Evolutionary conservation across 306 rosid genomes (phyloP), one percentile per base, ranked within the genome.

Genomic region (Carpinus fangiana): DNA sequence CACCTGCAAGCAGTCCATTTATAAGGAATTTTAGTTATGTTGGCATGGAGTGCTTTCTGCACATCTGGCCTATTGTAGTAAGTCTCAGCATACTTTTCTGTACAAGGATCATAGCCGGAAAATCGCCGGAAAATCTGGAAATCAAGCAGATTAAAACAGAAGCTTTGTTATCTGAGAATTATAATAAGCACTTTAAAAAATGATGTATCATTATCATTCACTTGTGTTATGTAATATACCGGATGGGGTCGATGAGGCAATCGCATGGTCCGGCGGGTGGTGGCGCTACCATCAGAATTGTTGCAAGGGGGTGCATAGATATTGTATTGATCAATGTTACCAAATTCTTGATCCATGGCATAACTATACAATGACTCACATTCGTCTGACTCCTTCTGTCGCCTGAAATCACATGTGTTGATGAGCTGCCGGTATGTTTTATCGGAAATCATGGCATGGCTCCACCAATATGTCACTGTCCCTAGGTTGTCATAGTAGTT

Each of bases 1-100:
- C 45, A 93, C 99, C 90, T 93, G 91, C 99, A 95, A 82, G 99
- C 93, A 64, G 99, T 95, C 99, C 99, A 95, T 72, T 75, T 95
- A 51, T 95, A 95, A 38, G 98, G 82, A 82, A 95, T 95, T 34
- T 76, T 78, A 0, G 99, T 95, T 47, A 66, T 68, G 85, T 95
- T 95, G 34, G 99, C 99, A 85, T 95, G 98, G 20, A 95, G 87
- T 20, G 99, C 99, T 80, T 84, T 88, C 83, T 95, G 99, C 68
- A 95, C 99, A 75, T 95, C 98, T 4, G 90, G 87, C 69, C 96
- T 89, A 20, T 95, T 95, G 87, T 91, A 95, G 81, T 92, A 95
- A 53, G 85, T 76, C 80, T 95, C 99, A 69, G 99, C 99, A 85
- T 93, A 87, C 82, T 93, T 92, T 50, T 95, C 99, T 1, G 98